Evolutionary conservation across 768 basidiomycete species (phyloP), one percentile per base, ranked within the genome.

Genomic region (Pholiota microspora): DNA sequence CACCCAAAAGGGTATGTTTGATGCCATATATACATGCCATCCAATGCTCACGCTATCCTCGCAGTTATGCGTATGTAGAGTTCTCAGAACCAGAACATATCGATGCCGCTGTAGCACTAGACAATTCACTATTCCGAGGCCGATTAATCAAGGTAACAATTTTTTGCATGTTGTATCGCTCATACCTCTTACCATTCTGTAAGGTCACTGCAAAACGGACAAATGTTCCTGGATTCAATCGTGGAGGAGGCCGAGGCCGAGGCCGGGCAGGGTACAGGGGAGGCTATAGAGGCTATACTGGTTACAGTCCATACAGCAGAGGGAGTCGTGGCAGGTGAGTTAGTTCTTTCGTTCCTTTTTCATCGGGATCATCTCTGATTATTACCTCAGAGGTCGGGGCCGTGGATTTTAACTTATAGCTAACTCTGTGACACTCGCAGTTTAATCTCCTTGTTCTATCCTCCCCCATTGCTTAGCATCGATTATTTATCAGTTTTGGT

Each of bases 21-120:
- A 12, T 36, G 29, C 29, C 7, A 42, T 51, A 29, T 54, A 52
- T 55, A n/a, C 45, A 42, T 36, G 24, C 3, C 45, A 38, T 21
- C 23, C n/a, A 51, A 47, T 44, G 36, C 40, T 54, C 27, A 52
- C 54, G 18, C 12, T 10, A 51, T 46, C 45, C 7, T 31, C 24
- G 62, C 45, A 98, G 95, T 48, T 99, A 90, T 75, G 96, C 96
- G 50, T 99, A 99, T 75, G 95, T 99, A 40, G 97, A 99, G 71
- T 99, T 99, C 70, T 86, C 97, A 63, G 94, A 97, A 65, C 80
- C 94, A 34, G 87, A 91, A 55, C 87, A 92, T 60, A 88, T 98
- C 59, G 89, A 92, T 64, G 88, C 93, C 56, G 94, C 96, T 10
- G 66, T 97, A 59, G 86, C 94, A 12, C 81, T 99, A 78, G 94